Conservation (phyloP, 2,329 filamentous ascomycete species). For the Paradendryphiella salina region DNA sequence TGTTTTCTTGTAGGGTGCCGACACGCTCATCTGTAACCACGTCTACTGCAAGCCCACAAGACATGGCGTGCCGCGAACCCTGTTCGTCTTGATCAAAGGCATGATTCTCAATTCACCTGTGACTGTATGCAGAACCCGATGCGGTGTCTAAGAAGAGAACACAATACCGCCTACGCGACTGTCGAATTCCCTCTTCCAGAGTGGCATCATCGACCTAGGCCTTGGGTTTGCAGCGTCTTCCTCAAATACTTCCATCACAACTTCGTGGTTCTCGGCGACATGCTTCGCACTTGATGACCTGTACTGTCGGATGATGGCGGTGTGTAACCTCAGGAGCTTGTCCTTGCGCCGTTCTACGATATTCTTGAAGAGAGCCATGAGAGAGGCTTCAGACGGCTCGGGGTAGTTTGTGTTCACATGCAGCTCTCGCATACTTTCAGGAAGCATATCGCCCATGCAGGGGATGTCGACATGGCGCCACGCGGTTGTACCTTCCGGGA, state of each 20-base stretch:
- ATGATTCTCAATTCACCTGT: not conserved
- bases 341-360: conserved; percentile 27
- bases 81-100: not conserved
- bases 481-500: conserved; percentile 25
- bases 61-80: not conserved
- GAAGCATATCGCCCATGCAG: conserved; percentile 43
- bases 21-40: not conserved
- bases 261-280: conserved; percentile 20
- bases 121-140: not conserved
- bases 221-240: conserved; percentile 11
- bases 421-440: conserved; percentile 32
- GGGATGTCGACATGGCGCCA: conserved; percentile 41
- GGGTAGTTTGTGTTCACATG: conserved; percentile 40
- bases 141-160: not conserved
- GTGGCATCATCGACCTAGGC: conserved; percentile 36
- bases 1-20: not conserved
- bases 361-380: conserved; percentile 38
- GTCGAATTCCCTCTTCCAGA: conserved; percentile 41
- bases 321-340: conserved; percentile 25
- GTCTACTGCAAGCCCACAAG: not conserved
- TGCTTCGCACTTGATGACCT: conserved; percentile 18
- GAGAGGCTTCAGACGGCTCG: conserved; percentile 23
- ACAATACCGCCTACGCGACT: conserved; percentile 29
- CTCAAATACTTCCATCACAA: conserved; percentile 32
- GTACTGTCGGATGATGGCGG: conserved; percentile 35